phyloP scores from a whole-genome alignment of 2,329 filamentous ascomycete genomes.

The Saccharata proteae region DNA sequence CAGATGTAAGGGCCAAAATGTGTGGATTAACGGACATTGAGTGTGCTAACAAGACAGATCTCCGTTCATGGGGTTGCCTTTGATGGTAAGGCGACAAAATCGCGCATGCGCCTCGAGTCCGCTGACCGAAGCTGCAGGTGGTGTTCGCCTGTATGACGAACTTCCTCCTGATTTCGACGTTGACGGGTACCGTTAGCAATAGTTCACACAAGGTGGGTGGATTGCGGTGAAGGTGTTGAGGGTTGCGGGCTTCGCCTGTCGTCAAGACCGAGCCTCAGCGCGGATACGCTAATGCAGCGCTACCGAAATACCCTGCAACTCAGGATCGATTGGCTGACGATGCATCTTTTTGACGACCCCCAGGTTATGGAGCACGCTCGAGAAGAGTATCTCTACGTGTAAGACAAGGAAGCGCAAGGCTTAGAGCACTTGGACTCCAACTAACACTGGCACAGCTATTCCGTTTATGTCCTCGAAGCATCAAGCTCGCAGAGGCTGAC shows the following conservation, averaged over 20 bases:
- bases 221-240: conserved; percentile 10
- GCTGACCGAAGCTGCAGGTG: conserved; percentile 33
- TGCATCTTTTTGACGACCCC: too few species aligned
- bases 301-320: conserved; percentile 1
- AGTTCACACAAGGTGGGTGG: conserved; percentile 48
- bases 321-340: conserved; percentile 20
- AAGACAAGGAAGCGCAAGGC: conserved; percentile 28
- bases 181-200: conserved; percentile 69
- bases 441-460: conserved; percentile 44
- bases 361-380: conserved; percentile 49
- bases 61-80: conserved; percentile 38
- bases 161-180: conserved; percentile 64
- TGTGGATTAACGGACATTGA: too few species aligned
- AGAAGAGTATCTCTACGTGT: conserved; percentile 73
- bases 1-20: conserved; percentile 23
- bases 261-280: neutral
- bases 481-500: conserved; percentile 36
- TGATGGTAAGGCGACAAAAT: conserved; percentile 31
- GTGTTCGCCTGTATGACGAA: conserved; percentile 68
- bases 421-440: conserved; percentile 37
- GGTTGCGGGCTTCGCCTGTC: conserved; percentile 4
- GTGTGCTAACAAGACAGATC: conserved; percentile 25
- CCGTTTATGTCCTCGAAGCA: conserved; percentile 43
- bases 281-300: neutral
- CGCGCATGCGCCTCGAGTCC: conserved; percentile 11